Conservation (phyloP, 192 early-diverging fungal genomes). For the Geranomyces michiganensis region DNA sequence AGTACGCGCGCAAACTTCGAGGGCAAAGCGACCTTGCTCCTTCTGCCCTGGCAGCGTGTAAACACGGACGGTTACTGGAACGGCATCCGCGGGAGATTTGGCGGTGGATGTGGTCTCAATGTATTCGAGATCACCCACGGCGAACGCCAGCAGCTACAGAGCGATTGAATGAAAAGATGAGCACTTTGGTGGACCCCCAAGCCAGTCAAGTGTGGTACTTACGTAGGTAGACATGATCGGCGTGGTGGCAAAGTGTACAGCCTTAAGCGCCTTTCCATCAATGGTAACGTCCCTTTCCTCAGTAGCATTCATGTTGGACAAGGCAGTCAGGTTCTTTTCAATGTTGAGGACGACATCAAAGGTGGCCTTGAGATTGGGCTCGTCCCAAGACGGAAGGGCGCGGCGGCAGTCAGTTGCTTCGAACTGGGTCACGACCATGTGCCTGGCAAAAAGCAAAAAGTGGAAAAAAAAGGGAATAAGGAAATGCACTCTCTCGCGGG, state of each 20-base stretch:
- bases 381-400: constrained; percentile 97
- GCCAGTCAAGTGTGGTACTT: constrained; percentile 33
- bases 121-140: constrained; percentile 90
- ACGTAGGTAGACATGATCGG: constrained; percentile 95
- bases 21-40: constrained; percentile 81
- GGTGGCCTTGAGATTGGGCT: constrained; percentile 92
- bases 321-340: constrained; percentile 70
- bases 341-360: constrained; percentile 90
- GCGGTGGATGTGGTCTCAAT: constrained; percentile 78
- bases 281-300: constrained; percentile 62
- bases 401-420: constrained; percentile 90
- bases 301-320: constrained; percentile 91
- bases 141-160: constrained; percentile 81
- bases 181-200: not conserved
- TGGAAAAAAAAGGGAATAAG: not conserved
- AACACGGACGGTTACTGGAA: constrained; percentile 79
- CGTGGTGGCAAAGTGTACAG: constrained; percentile 85
- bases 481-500: no score
- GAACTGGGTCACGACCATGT: constrained; percentile 93
- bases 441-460: constrained; percentile 32
- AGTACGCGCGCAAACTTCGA: constrained; percentile 72
- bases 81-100: constrained; percentile 57
- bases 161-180: constrained; percentile 31
- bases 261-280: constrained; percentile 64
- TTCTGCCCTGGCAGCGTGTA: constrained; percentile 81